Evolutionary conservation across 1,284 basidiomycete species (phyloP).

Genomic region (Cryptococcus floricola): DNA sequence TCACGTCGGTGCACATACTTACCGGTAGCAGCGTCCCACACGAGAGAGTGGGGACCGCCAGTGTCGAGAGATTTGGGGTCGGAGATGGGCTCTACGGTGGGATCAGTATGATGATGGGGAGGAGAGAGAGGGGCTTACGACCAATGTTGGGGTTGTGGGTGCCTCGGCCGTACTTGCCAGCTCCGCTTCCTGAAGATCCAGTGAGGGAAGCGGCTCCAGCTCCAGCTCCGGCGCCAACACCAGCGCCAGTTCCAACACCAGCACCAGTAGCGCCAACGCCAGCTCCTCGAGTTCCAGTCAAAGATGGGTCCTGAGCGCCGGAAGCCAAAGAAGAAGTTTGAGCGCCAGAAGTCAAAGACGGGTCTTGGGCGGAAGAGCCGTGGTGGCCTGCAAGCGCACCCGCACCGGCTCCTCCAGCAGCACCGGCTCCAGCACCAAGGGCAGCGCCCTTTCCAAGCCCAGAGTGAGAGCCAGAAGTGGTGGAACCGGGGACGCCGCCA

Average conservation of each 20-base stretch:
- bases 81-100: constrained; percentile 20
- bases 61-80: constrained; percentile 36
- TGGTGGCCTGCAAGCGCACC: constrained; percentile 1
- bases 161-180: constrained; percentile 16
- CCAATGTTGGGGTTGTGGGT: background rate
- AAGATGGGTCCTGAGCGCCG: too few relatives aligned
- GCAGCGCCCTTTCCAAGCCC: constrained; percentile 5
- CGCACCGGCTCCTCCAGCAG: constrained; percentile 7
- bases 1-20: constrained; percentile 27
- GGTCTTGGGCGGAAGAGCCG: constrained; percentile 2
- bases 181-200: constrained; percentile 4
- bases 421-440: constrained; percentile 3
- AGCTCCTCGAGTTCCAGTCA: background rate
- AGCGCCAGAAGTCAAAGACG: background rate
- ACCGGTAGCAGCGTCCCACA: constrained; percentile 25
- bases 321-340: too few relatives aligned
- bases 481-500: background rate
- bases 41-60: constrained; percentile 31
- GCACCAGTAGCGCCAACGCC: background rate
- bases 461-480: background rate
- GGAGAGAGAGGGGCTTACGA: background rate
- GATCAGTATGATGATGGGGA: constrained; percentile 2
- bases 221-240: background rate
- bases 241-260: constrained; percentile 1
- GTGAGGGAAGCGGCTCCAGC: background rate